These are phyloP conservation scores for Russula sp. DNA, from an alignment of 768 basidiomycete genomes.

Conservation along the genomic window DNA sequence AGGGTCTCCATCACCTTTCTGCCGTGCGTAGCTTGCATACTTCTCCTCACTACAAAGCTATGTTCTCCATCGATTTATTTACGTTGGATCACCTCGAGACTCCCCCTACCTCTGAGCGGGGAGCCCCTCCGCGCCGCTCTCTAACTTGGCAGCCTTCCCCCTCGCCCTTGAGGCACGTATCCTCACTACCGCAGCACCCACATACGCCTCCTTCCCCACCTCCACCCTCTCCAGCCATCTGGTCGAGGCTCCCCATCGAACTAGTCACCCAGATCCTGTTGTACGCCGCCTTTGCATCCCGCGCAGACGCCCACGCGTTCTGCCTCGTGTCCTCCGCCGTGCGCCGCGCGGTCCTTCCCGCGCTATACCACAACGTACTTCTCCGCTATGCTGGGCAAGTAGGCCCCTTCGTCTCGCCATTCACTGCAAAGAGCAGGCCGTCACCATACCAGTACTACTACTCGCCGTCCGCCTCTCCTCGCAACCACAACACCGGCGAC, in stretches of 20 bases:
- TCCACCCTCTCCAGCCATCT: not conserved
- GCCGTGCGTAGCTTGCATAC: not conserved
- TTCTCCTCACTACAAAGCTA: not conserved
- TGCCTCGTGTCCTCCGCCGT: conserved; percentile 25
- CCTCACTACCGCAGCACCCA: not conserved
- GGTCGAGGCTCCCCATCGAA: conserved; percentile 22
- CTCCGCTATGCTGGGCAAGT: conserved; percentile 23
- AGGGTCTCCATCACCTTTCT: not conserved
- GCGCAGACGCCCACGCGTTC: conserved; percentile 17
- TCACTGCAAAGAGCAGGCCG: conserved; percentile 6
- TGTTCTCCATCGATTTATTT: conserved; percentile 13
- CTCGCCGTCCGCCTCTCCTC: not conserved
- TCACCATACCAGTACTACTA: not conserved
- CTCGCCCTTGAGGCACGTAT: conserved; percentile 13
- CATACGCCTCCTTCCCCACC: not conserved
- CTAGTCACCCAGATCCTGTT: conserved; percentile 20
- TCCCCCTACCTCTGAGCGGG: not conserved
- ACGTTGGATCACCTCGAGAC: conserved; percentile 4
- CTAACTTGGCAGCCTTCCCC: conserved; percentile 20
- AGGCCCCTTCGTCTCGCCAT: conserved; percentile 21
- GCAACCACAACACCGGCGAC: not conserved
- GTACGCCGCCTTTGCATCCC: conserved; percentile 20
- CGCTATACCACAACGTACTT: conserved; percentile 22
- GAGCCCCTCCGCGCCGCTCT: conserved; percentile 5
- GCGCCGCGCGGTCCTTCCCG: conserved; percentile 23